Percentiles rank a stretch among this genome's conserved stretches.
Evolutionary conservation across 305 asterid species (phyloP).

Genomic region (Fraxinus paxiana): DNA sequence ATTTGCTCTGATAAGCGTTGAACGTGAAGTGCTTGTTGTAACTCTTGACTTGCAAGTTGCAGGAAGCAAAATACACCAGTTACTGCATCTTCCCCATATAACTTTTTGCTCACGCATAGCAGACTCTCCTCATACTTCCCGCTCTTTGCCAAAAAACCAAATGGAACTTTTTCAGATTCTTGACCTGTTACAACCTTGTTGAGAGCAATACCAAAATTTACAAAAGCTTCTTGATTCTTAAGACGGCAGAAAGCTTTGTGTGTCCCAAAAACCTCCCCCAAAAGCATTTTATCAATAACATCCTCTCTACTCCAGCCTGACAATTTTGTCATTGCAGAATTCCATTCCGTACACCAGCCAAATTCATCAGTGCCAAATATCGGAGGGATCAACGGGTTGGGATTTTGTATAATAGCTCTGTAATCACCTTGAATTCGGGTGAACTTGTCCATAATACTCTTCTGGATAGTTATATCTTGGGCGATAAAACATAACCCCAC

Average conservation of each 20-base stretch:
- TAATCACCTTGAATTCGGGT: constrained; percentile 95
- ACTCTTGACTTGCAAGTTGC: constrained; percentile 88
- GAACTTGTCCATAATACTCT: constrained; percentile 84
- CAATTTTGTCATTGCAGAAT: constrained; percentile 76
- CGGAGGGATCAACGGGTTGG: constrained; percentile 87
- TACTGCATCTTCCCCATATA: constrained; percentile 62
- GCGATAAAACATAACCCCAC: constrained; percentile 91
- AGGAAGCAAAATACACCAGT: constrained; percentile 84
- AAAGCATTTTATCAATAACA: constrained; percentile 77
- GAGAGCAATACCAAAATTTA: constrained; percentile 64
- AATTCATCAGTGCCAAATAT: constrained; percentile 91
- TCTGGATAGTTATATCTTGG: constrained; percentile 82
- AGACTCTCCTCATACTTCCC: constrained; percentile 73
- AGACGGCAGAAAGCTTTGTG: constrained; percentile 60
- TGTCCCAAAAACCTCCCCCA: constrained; percentile 86
- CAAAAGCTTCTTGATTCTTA: constrained; percentile 73
- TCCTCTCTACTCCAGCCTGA: constrained; percentile 78
- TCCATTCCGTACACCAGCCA: constrained; percentile 99
- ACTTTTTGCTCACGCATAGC: constrained; percentile 67
- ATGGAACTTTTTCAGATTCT: constrained; percentile 59
- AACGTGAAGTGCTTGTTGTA: constrained; percentile 82
- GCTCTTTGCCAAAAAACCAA: constrained; percentile 56
- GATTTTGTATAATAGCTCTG: constrained; percentile 76
- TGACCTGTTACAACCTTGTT: constrained; percentile 72
- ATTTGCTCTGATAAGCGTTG: constrained; percentile 74